Evolutionary conservation across 2,329 filamentous ascomycete genomes (phyloP).

Genomic region (Monilinia vaccinii-corymbosi): DNA sequence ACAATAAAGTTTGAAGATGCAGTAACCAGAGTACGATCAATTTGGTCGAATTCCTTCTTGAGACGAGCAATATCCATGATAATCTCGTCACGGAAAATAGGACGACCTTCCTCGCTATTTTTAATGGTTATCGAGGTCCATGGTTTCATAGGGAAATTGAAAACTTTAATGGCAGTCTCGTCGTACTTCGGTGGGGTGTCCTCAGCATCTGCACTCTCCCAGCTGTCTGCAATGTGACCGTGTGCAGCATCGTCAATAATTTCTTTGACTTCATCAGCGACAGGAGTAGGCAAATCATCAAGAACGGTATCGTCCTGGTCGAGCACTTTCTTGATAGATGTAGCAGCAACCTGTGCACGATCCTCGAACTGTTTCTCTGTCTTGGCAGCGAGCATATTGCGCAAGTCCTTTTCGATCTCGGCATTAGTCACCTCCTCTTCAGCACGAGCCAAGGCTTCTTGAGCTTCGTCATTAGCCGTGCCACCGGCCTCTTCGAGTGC

Average conservation of each 20-base stretch:
- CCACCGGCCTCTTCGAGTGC: slow-evolving; percentile 32
- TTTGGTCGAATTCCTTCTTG: slow-evolving; percentile 97
- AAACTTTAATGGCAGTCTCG: slow-evolving; percentile 63
- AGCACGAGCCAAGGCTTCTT: slow-evolving; percentile 44
- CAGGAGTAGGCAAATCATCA: slow-evolving; percentile 44
- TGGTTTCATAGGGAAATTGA: slow-evolving; percentile 93
- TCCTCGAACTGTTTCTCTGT: slow-evolving; percentile 46
- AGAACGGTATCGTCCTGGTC: slow-evolving; percentile 46
- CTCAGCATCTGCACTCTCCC: slow-evolving; percentile 77
- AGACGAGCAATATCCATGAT: slow-evolving; percentile 89
- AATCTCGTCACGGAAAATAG: slow-evolving; percentile 64
- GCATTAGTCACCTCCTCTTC: slow-evolving; percentile 38
- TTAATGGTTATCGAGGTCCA: slow-evolving; percentile 83
- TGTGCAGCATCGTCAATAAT: slow-evolving; percentile 46
- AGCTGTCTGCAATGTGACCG: slow-evolving; percentile 65
- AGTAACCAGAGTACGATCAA: slow-evolving; percentile 86
- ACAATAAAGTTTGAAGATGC: slow-evolving; percentile 87
- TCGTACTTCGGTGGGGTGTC: slow-evolving; percentile 53
- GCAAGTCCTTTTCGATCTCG: slow-evolving; percentile 40
- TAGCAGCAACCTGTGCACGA: slow-evolving; percentile 38
- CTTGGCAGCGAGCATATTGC: slow-evolving; percentile 41
- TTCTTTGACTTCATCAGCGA: slow-evolving; percentile 48
- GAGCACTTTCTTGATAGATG: slow-evolving; percentile 44
- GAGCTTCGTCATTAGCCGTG: slow-evolving; percentile 3
- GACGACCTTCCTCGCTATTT: slow-evolving; percentile 44